These are phyloP conservation scores for Acarospora socialis DNA, from an alignment of 2,329 filamentous ascomycete genomes.

Conservation along the genomic window DNA sequence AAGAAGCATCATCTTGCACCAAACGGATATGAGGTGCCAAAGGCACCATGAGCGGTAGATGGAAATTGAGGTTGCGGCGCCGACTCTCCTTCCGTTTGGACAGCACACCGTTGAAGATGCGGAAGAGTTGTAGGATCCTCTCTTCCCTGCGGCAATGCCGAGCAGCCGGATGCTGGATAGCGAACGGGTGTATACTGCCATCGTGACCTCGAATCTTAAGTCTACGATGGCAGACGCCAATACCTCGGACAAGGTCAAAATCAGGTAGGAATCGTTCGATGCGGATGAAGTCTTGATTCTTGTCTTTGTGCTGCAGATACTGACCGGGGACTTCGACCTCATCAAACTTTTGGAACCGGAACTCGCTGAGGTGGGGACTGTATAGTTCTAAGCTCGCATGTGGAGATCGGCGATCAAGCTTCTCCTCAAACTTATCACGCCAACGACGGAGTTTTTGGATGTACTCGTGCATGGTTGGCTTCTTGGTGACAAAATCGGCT, in stretches of 20 bases:
- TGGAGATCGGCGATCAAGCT: slow-evolving; percentile 69
- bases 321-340: slow-evolving; percentile 97
- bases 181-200: slow-evolving; percentile 91
- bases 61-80: slow-evolving; percentile 87
- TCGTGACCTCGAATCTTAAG: slow-evolving; percentile 96
- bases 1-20: slow-evolving; percentile 88
- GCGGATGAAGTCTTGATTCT: slow-evolving; percentile 95
- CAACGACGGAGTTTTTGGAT: slow-evolving; percentile 92
- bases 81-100: slow-evolving; percentile 89
- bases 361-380: slow-evolving; percentile 86
- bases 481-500: slow-evolving; percentile 87
- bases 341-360: slow-evolving; percentile 94
- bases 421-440: slow-evolving; percentile 97
- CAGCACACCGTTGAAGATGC: slow-evolving; percentile 89
- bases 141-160: slow-evolving; percentile 88
- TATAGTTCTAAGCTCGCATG: slow-evolving; percentile 67
- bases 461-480: slow-evolving; percentile 96
- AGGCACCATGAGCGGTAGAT: slow-evolving; percentile 88
- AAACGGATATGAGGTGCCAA: slow-evolving; percentile 88
- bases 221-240: slow-evolving; percentile 80
- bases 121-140: slow-evolving; percentile 87
- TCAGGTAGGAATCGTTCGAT: slow-evolving; percentile 95
- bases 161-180: slow-evolving; percentile 88
- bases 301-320: slow-evolving; percentile 93
- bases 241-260: slow-evolving; percentile 80